These are phyloP conservation scores for Exophiala dermatitidis DNA, from an alignment of 2,329 filamentous ascomycete species.

Conservation along the genomic window DNA sequence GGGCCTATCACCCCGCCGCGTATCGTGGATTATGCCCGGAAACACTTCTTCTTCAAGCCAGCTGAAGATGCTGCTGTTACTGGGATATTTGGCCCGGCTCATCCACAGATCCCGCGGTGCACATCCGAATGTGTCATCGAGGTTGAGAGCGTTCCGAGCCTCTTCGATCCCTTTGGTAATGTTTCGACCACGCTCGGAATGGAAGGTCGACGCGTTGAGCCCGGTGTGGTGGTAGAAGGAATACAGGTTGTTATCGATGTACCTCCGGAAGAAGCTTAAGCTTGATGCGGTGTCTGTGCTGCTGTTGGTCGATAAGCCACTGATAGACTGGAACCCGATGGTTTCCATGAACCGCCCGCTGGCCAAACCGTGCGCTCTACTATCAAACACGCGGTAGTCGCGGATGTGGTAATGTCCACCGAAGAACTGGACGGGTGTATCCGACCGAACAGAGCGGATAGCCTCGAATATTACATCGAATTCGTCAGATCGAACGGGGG, in stretches of 20 bases:
- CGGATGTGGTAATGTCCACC: slow-evolving; percentile 86
- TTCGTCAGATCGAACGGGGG: slow-evolving; percentile 73
- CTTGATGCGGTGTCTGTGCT: slow-evolving; percentile 38
- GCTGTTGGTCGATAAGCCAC: slow-evolving; percentile 50
- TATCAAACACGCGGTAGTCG: slow-evolving; percentile 73
- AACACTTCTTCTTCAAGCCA: slow-evolving; percentile 73
- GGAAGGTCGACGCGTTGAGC: slow-evolving; percentile 64
- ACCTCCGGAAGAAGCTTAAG: slow-evolving; percentile 71
- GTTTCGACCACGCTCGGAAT: slow-evolving; percentile 65
- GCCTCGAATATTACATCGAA: slow-evolving; percentile 69
- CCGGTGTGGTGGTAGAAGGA: slow-evolving; percentile 76
- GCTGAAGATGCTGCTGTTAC: slow-evolving; percentile 67
- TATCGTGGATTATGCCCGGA: slow-evolving; percentile 56
- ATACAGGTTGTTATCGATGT: slow-evolving; percentile 89
- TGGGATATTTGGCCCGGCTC: slow-evolving; percentile 66
- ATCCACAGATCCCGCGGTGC: slow-evolving; percentile 77
- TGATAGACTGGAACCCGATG: slow-evolving; percentile 84
- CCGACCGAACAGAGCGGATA: slow-evolving; percentile 68
- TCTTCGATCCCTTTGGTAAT: slow-evolving; percentile 62
- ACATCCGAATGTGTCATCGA: slow-evolving; percentile 75
- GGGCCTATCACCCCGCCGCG: slow-evolving; percentile 53
- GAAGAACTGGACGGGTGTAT: slow-evolving; percentile 83
- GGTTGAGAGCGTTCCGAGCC: slow-evolving; percentile 61
- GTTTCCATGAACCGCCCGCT: slow-evolving; percentile 93
- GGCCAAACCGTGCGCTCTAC: slow-evolving; percentile 68